Conservation (phyloP, 768 basidiomycete species). For the Boletus vermiculosoides region DNA sequence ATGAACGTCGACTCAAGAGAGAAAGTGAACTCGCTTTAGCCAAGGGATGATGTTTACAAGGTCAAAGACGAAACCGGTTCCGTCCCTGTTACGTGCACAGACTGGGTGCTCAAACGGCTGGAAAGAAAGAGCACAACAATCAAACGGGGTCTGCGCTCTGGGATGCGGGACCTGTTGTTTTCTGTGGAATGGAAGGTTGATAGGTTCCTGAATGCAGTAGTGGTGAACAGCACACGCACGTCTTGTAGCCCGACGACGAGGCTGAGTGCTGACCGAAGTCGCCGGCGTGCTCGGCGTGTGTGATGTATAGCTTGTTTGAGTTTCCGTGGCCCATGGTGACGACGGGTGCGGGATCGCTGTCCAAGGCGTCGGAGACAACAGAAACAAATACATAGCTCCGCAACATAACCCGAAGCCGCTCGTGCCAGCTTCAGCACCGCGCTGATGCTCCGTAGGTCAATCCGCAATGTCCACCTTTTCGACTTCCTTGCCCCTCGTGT, state of each 20-base stretch:
- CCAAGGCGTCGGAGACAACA: not conserved
- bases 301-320: conserved; percentile 83
- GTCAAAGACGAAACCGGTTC: conserved; percentile 82
- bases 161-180: conserved; percentile 69
- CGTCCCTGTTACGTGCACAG: conserved; percentile 78
- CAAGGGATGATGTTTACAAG: conserved; percentile 92
- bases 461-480: conserved; percentile 29
- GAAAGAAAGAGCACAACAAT: conserved; percentile 89
- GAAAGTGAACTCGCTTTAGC: conserved; percentile 65
- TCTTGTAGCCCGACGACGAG: conserved; percentile 71
- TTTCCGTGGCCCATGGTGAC: conserved; percentile 78
- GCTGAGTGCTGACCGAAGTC: conserved; percentile 79
- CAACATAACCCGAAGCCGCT: not conserved
- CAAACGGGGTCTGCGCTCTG: conserved; percentile 72
- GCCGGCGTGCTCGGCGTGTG: conserved; percentile 84
- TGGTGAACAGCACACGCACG: conserved; percentile 41
- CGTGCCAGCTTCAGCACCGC: not conserved
- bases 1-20: conserved; percentile 3
- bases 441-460: conserved; percentile 30
- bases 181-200: conserved; percentile 35
- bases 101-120: conserved; percentile 90
- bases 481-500: conserved; percentile 46
- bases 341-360: not conserved
- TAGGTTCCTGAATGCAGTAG: not conserved
- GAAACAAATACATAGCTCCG: not conserved